phyloP scores from a whole-genome alignment of 345 rosid species.

The Murraya koenigii region DNA sequence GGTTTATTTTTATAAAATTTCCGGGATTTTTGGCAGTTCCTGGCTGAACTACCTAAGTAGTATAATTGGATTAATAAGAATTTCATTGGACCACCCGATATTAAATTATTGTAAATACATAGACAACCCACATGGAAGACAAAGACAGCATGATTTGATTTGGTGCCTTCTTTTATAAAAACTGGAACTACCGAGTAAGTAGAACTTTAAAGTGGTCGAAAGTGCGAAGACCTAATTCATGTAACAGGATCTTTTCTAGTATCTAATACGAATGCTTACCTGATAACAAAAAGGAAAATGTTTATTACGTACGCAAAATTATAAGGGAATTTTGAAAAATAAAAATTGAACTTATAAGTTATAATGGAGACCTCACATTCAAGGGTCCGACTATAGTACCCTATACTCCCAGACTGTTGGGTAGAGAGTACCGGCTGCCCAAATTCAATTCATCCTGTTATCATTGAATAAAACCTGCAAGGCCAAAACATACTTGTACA shows the following conservation, averaged over 20 bases:
- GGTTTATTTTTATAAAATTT: no score
- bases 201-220: background rate
- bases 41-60: background rate
- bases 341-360: background rate
- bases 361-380: background rate
- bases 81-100: background rate
- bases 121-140: constrained; percentile 21
- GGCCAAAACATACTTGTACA: constrained; percentile 9
- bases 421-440: no score
- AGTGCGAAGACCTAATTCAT: background rate
- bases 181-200: background rate
- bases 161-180: background rate
- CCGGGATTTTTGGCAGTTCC: no score
- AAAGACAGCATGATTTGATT: constrained; percentile 2
- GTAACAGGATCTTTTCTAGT: background rate
- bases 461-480: background rate
- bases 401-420: no score
- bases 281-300: background rate
- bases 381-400: no score
- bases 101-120: background rate
- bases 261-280: background rate
- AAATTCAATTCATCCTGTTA: no score
- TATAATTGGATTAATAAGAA: constrained; percentile 6
- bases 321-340: background rate
- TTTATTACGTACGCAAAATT: background rate